These are phyloP conservation scores for Termitomyces sp. DNA, from an alignment of 768 basidiomycete species.

Conservation along the genomic window DNA sequence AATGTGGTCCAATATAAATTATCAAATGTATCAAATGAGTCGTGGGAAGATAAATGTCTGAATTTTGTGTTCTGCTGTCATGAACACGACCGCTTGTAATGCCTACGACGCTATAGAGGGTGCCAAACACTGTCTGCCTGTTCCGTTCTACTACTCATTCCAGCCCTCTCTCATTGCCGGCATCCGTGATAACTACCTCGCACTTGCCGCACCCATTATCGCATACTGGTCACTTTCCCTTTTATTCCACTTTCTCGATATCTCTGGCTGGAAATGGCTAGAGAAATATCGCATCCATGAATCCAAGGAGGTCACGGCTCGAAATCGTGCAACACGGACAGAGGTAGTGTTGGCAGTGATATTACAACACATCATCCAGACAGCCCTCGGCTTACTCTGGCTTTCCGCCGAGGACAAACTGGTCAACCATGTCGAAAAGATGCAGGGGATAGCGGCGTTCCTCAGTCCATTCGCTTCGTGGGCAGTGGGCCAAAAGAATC, in stretches of 20 bases:
- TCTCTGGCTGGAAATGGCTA: conserved; percentile 71
- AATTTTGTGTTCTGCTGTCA: conserved; percentile 12
- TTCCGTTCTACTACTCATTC: conserved; percentile 56
- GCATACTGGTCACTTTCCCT: conserved; percentile 84
- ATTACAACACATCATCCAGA: conserved; percentile 85
- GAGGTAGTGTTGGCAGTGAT: conserved; percentile 81
- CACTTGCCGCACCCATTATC: conserved; percentile 70
- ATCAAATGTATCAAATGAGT: neutral
- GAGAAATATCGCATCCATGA: conserved; percentile 88
- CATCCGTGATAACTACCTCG: conserved; percentile 68
- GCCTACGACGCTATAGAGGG: conserved; percentile 20
- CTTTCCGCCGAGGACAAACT: conserved; percentile 41
- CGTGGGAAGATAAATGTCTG: conserved; percentile 12
- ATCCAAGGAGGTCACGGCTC: conserved; percentile 67
- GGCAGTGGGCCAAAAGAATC: conserved; percentile 39
- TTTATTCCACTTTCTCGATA: conserved; percentile 81
- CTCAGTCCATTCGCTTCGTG: conserved; percentile 36
- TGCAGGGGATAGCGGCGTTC: conserved; percentile 37
- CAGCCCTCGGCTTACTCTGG: conserved; percentile 67
- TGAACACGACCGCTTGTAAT: conserved; percentile 37
- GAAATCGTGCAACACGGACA: conserved; percentile 69
- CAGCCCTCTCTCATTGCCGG: conserved; percentile 45
- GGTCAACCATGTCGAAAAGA: conserved; percentile 36
- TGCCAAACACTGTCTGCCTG: conserved; percentile 24
- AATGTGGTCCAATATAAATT: conserved; percentile 11